Conservation (phyloP, 306 rosid species). For the Prunus campanulata region DNA sequence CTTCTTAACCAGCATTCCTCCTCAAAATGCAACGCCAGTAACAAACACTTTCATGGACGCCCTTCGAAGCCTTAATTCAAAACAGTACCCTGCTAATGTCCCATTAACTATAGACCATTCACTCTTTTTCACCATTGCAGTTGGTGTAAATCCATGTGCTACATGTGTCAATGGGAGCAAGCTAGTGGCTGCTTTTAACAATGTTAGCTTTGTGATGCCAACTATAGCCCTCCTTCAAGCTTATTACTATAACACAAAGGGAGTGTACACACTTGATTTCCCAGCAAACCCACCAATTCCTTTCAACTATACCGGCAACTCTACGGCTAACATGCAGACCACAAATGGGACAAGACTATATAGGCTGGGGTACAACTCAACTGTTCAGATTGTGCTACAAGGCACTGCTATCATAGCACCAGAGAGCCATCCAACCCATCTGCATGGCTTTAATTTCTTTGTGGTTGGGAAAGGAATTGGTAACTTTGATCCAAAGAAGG, state of each 20-base stretch:
- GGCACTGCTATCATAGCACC: slow-evolving; percentile 62
- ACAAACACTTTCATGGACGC: slow-evolving; percentile 41
- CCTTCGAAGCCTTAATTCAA: slow-evolving; percentile 63
- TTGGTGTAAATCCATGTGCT: slow-evolving; percentile 55
- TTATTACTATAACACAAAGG: slow-evolving; percentile 48
- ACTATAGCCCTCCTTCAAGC: slow-evolving; percentile 65
- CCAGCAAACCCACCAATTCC: slow-evolving; percentile 51
- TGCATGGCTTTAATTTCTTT: slow-evolving; percentile 70
- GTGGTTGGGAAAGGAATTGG: slow-evolving; percentile 65
- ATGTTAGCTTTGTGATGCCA: slow-evolving; percentile 55
- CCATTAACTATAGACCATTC: slow-evolving; percentile 49
- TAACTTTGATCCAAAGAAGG: slow-evolving; percentile 58
- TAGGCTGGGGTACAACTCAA: slow-evolving; percentile 49
- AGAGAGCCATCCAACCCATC: slow-evolving; percentile 69
- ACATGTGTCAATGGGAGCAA: slow-evolving; percentile 38
- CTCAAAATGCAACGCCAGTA: slow-evolving; percentile 54
- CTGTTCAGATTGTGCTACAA: slow-evolving; percentile 56
- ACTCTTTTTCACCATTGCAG: slow-evolving; percentile 50
- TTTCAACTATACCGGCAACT: slow-evolving; percentile 58
- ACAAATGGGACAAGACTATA: slow-evolving; percentile 54
- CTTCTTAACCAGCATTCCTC: slow-evolving; percentile 44
- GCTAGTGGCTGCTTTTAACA: slow-evolving; percentile 55
- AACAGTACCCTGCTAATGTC: slow-evolving; percentile 56
- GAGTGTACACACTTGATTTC: slow-evolving; percentile 63
- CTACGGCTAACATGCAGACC: slow-evolving; percentile 50